phyloP scores from a whole-genome alignment of 176 grass and related monocot species.

The Pontederia crassipes region DNA sequence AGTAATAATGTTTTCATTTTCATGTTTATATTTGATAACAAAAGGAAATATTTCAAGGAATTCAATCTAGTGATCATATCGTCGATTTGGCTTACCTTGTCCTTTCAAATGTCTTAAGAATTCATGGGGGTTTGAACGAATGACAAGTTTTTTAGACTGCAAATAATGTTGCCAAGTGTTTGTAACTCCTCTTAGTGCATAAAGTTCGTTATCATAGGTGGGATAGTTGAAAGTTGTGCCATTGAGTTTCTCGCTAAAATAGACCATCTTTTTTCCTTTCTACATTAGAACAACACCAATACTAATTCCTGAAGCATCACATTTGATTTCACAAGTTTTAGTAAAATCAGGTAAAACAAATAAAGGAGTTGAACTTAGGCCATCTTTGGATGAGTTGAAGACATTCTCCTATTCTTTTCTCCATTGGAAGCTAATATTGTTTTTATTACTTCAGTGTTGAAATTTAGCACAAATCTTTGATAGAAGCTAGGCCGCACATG shows the following conservation, averaged over 20 bases:
- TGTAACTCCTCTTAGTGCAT: not conserved
- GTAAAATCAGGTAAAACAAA: too few relatives aligned
- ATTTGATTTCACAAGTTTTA: too few relatives aligned
- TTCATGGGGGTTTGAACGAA: not conserved
- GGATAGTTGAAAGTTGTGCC: not conserved
- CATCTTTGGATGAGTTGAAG: not conserved
- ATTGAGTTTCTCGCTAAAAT: too few relatives aligned
- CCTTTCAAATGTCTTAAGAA: not conserved
- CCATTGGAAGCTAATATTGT: not conserved
- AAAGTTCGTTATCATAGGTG: not conserved
- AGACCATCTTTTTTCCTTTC: too few relatives aligned
- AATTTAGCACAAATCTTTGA: not conserved
- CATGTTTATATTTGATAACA: not conserved
- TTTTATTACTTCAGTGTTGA: not conserved
- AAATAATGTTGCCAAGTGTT: not conserved
- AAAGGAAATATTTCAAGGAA: not conserved
- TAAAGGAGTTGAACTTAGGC: not conserved
- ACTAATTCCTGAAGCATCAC: too few relatives aligned
- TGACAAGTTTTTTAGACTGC: not conserved
- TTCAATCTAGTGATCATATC: not conserved
- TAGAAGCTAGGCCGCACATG: constrained; percentile 1
- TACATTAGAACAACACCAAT: too few relatives aligned
- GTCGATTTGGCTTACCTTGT: not conserved
- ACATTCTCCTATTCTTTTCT: not conserved
- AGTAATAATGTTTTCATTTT: not conserved